Conservation (phyloP, 192 early-diverging fungal genomes). For the Umbelopsis isabellina region DNA sequence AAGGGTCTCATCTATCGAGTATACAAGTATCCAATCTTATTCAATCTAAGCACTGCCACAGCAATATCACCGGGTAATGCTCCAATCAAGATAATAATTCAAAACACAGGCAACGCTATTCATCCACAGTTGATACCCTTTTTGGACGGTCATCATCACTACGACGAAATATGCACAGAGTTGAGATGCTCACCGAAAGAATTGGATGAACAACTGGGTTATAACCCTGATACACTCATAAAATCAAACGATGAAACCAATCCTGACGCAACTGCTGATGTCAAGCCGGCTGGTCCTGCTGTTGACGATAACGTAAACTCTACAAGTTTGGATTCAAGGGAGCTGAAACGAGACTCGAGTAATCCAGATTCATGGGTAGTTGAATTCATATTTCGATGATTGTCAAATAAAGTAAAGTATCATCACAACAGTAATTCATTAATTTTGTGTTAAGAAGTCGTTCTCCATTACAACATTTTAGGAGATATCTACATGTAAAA, state of each 20-base stretch:
- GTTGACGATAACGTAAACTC: neutral
- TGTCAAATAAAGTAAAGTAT: neutral
- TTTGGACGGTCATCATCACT: constrained; percentile 72
- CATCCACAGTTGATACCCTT: constrained; percentile 40
- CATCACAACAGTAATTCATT: neutral
- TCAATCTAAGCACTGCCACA: constrained; percentile 19
- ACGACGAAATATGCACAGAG: constrained; percentile 75
- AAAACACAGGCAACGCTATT: constrained; percentile 29
- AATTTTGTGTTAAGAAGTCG: no score
- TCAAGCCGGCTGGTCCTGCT: neutral
- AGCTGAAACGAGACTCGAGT: neutral
- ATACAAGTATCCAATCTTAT: constrained; percentile 85
- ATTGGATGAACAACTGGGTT: constrained; percentile 53
- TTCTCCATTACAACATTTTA: no score
- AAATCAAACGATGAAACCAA: no score
- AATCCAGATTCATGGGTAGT: neutral
- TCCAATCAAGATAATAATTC: constrained; percentile 23
- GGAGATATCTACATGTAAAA: no score
- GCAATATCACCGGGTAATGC: neutral
- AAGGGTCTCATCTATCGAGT: constrained; percentile 84
- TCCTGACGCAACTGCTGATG: neutral
- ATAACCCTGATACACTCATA: neutral
- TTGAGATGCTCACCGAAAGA: constrained; percentile 63
- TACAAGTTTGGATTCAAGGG: neutral
- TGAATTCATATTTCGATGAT: constrained; percentile 8